Conservation (phyloP, 2,329 filamentous ascomycete species). For the Uncinocarpus reesii region DNA sequence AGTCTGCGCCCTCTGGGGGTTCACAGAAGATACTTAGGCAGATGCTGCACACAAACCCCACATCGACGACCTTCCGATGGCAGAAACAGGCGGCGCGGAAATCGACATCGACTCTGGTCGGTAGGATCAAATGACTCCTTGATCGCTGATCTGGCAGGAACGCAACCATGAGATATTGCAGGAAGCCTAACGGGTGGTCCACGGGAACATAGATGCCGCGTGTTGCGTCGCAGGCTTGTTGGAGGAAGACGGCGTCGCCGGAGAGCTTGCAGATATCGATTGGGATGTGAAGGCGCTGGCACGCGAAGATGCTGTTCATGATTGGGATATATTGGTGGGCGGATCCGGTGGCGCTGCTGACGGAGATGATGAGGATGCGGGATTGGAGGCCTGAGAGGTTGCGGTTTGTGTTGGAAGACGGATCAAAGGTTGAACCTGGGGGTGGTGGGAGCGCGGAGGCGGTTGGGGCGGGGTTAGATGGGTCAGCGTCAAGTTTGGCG, state of each 20-base stretch:
- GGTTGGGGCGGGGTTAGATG: constrained; percentile 22
- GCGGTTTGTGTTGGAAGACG: constrained; percentile 28
- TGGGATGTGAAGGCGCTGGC: constrained; percentile 73
- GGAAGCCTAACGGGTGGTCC: constrained; percentile 56
- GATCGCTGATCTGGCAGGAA: constrained; percentile 65
- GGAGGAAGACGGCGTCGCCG: constrained; percentile 80
- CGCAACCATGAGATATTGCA: constrained; percentile 91
- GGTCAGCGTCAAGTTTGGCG: constrained; percentile 30
- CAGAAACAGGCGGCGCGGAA: constrained; percentile 98
- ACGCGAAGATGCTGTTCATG: constrained; percentile 97
- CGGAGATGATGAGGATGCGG: constrained; percentile 80
- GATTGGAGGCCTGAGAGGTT: constrained; percentile 50
- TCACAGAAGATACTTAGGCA: constrained; percentile 89
- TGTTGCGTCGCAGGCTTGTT: constrained; percentile 74
- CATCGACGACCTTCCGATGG: constrained; percentile 79
- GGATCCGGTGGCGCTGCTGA: constrained; percentile 79
- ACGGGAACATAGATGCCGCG: constrained; percentile 59
- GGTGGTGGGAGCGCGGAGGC: constrained; percentile 16
- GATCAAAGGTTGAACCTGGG: constrained; percentile 13
- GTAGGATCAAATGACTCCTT: constrained; percentile 58
- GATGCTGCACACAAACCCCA: constrained; percentile 91
- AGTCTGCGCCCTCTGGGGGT: constrained; percentile 53
- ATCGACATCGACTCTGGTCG: constrained; percentile 78
- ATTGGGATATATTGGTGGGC: constrained; percentile 90
- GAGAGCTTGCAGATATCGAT: constrained; percentile 85